phyloP scores from a whole-genome alignment of 139 green algal genomes.

The Chlamydomonas asymmetrica region DNA sequence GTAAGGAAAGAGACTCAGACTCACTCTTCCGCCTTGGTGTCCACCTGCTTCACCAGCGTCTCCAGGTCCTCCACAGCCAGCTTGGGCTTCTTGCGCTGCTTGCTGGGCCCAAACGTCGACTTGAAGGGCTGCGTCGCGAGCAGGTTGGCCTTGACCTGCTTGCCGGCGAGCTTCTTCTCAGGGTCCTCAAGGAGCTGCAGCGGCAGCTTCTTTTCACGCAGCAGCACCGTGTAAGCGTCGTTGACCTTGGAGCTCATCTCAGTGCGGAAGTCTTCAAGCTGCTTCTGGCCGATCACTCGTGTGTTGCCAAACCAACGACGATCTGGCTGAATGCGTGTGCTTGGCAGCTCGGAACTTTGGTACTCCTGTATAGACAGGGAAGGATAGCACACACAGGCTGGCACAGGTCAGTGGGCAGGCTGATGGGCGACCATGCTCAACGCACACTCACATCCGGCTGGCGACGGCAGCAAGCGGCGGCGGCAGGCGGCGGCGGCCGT shows the following conservation, averaged over 20 bases:
- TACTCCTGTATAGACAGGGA: slow-evolving; percentile 64
- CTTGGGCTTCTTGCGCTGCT: slow-evolving; percentile 83
- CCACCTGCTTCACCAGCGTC: slow-evolving; percentile 61
- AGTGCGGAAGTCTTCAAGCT: slow-evolving; percentile 93
- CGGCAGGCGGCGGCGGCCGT: background rate
- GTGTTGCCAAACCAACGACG: slow-evolving; percentile 97
- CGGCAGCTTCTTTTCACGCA: slow-evolving; percentile 95
- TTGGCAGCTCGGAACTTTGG: slow-evolving; percentile 94
- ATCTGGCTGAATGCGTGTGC: slow-evolving; percentile 95
- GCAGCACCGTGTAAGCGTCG: slow-evolving; percentile 92
- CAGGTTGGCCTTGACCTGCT: slow-evolving; percentile 66
- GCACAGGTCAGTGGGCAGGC: no score
- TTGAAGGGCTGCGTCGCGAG: slow-evolving; percentile 84
- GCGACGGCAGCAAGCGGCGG: no score
- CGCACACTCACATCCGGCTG: background rate
- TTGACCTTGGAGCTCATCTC: slow-evolving; percentile 92
- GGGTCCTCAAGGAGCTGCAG: slow-evolving; percentile 91
- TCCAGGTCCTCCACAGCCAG: slow-evolving; percentile 73
- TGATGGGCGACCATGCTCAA: background rate
- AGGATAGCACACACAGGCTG: background rate
- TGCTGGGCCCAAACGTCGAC: slow-evolving; percentile 82
- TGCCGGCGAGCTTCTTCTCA: slow-evolving; percentile 60
- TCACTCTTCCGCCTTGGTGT: slow-evolving; percentile 37
- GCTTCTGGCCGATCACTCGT: slow-evolving; percentile 93
- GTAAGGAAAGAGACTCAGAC: no score